A percentile compares a stretch with the other conserved stretches of the same genome.
These are phyloP conservation scores for Amanita rubescens DNA, from an alignment of 768 basidiomycete species.

Conservation along the genomic window DNA sequence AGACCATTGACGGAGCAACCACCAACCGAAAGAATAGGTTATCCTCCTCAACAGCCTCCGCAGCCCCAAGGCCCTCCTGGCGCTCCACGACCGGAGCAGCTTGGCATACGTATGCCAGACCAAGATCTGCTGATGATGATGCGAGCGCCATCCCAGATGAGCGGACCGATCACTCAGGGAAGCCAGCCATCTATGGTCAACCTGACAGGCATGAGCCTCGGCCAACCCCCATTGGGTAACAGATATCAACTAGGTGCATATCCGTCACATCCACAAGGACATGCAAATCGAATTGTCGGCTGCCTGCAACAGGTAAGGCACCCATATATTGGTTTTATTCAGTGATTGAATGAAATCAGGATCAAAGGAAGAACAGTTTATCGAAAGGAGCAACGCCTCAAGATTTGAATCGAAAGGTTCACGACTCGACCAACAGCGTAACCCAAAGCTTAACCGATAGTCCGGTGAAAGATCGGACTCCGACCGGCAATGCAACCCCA, in stretches of 20 bases:
- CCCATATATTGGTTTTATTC: slow-evolving; percentile 1
- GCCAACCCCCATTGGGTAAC: slow-evolving; percentile 1
- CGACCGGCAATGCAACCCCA: neutral
- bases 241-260: neutral
- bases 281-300: slow-evolving; percentile 4
- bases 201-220: slow-evolving; percentile 1
- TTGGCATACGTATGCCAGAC: slow-evolving; percentile 2
- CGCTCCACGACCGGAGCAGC: neutral
- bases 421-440: neutral
- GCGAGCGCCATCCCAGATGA: neutral
- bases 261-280: slow-evolving; percentile 4
- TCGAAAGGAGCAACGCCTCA: neutral
- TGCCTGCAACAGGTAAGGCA: slow-evolving; percentile 4
- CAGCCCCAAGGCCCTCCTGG: slow-evolving; percentile 6
- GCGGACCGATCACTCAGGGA: neutral
- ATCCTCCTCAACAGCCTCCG: slow-evolving; percentile 1
- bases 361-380: neutral
- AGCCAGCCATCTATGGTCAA: slow-evolving; percentile 1
- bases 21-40: slow-evolving; percentile 1
- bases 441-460: neutral
- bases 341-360: slow-evolving; percentile 1
- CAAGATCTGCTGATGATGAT: slow-evolving; percentile 5
- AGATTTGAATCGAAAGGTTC: slow-evolving; percentile 1
- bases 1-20: slow-evolving; percentile 5
- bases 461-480: too few relatives aligned